phyloP scores from a whole-genome alignment of 2,329 filamentous ascomycete species.

The Aspergillus sp. region DNA sequence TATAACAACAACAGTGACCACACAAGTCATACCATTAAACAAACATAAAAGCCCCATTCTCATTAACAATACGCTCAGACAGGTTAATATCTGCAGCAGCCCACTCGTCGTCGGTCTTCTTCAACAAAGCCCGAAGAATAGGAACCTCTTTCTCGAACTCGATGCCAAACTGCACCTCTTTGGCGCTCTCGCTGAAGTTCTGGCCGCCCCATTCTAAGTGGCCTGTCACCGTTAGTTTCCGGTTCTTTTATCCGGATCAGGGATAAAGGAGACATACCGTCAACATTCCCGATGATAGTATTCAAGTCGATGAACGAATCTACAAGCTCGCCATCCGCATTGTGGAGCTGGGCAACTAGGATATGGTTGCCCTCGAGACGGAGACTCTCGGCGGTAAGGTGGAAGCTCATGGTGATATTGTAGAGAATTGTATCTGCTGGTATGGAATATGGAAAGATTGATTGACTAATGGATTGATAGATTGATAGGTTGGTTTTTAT shows the following conservation, averaged over 20 bases:
- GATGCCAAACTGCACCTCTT: slow-evolving; percentile 7
- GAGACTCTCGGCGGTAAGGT: slow-evolving; percentile 11
- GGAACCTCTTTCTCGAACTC: slow-evolving; percentile 12
- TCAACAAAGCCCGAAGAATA: slow-evolving; percentile 11
- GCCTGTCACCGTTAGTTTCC: slow-evolving; percentile 3
- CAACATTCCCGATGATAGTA: slow-evolving; percentile 8
- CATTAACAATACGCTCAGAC: slow-evolving; percentile 10
- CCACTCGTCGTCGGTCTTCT: not conserved
- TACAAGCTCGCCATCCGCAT: slow-evolving; percentile 1
- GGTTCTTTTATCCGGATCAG: not conserved
- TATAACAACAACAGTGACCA: no score
- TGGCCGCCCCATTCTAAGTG: slow-evolving; percentile 11
- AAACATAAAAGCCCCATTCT: slow-evolving; percentile 1
- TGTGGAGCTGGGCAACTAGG: slow-evolving; percentile 8
- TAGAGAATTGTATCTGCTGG: no score
- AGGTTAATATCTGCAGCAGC: slow-evolving; percentile 10
- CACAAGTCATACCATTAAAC: no score
- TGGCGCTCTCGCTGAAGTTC: slow-evolving; percentile 8
- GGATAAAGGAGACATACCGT: slow-evolving; percentile 5
- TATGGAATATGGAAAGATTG: no score
- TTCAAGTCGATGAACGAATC: slow-evolving; percentile 11
- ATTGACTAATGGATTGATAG: no score
- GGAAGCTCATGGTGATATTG: slow-evolving; percentile 14
- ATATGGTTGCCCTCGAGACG: slow-evolving; percentile 6
- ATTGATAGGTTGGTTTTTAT: no score